Evolutionary conservation across 2,329 filamentous ascomycete genomes (phyloP), one percentile per base, ranked within the genome.

Genomic region (Epichloe sibirici): DNA sequence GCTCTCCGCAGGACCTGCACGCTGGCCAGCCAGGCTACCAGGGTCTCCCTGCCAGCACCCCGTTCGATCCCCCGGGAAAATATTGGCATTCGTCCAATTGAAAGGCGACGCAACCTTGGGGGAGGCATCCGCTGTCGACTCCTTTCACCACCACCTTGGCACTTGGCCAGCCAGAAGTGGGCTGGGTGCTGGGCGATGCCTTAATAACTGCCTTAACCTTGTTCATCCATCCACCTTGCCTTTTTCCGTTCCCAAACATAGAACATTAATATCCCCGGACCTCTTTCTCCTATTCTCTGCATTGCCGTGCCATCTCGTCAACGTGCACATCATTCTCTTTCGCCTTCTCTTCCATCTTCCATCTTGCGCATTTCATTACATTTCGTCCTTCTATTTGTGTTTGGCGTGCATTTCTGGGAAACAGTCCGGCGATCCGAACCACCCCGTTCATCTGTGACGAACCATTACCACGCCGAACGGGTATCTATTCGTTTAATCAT

Each of bases 41-140:
- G 49, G 45, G 39, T 48, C 15, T 39, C 52, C 52, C 45, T 52
- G 53, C 49, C 42, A 52, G 34, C 52, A 38, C 23, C 28, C n/a
- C 43, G 48, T 46, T 28, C 42, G 40, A 23, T 45, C 7, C 47
- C 47, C 15, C 45, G 5, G 49, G 49, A 46, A 51, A 21, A 34
- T 44, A 51, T 47, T 47, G 49, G 13, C 49, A 34, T 46, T 46
- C 9, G 17, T 51, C 49, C 44, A 46, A 51, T 51, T n/a, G 35
- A 47, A 34, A 38, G 35, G 44, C 44, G 31, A 40, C 49, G 23
- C 49, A 31, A 23, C 35, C 25, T 39, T 21, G 17, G 17, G 35
- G 37, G 47, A 17, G 35, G 37, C 12, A 7, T 25, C 35, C n/a
- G 21, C 47, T 7, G 37, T 23, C 47, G 25, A 28, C 47, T 40